Percentiles rank a stretch among this genome's conserved stretches.
Conservation (phyloP, 2,329 filamentous ascomycete genomes). For the Aspergillus carbonarius region DNA sequence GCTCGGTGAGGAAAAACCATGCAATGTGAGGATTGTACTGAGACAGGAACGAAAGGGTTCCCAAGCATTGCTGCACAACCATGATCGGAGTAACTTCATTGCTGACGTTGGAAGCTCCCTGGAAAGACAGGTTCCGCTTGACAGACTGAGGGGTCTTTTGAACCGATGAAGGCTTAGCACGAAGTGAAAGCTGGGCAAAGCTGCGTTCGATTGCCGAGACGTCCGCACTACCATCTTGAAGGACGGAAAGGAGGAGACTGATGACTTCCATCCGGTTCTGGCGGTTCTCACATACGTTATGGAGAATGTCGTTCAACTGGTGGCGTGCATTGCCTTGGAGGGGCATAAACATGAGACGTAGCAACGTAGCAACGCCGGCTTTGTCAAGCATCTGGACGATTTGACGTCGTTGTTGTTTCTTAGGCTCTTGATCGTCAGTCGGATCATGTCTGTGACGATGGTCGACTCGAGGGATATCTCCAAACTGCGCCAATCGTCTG, state of each 20-base stretch:
- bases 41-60: slow-evolving; percentile 78
- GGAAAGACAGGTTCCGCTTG: slow-evolving; percentile 71
- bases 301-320: slow-evolving; percentile 81
- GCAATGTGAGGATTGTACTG: slow-evolving; percentile 83
- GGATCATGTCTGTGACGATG: slow-evolving; percentile 37
- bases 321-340: slow-evolving; percentile 83
- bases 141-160: slow-evolving; percentile 79
- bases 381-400: slow-evolving; percentile 98
- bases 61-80: slow-evolving; percentile 93
- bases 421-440: slow-evolving; percentile 48
- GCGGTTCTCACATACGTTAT: slow-evolving; percentile 93
- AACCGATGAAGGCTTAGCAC: slow-evolving; percentile 75
- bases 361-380: slow-evolving; percentile 87
- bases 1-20: slow-evolving; percentile 90
- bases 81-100: slow-evolving; percentile 90
- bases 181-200: slow-evolving; percentile 87
- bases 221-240: slow-evolving; percentile 93
- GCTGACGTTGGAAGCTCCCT: slow-evolving; percentile 56
- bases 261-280: slow-evolving; percentile 93
- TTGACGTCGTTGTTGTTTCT: slow-evolving; percentile 72
- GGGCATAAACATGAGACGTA: slow-evolving; percentile 97
- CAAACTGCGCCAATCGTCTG: slow-evolving; percentile 56
- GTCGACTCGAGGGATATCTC: slow-evolving; percentile 42
- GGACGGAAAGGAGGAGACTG: slow-evolving; percentile 84
- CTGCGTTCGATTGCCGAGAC: slow-evolving; percentile 92